Base-by-base conservation (phyloP, 2,329 filamentous ascomycete species). In the Trichoderma breve region DNA sequence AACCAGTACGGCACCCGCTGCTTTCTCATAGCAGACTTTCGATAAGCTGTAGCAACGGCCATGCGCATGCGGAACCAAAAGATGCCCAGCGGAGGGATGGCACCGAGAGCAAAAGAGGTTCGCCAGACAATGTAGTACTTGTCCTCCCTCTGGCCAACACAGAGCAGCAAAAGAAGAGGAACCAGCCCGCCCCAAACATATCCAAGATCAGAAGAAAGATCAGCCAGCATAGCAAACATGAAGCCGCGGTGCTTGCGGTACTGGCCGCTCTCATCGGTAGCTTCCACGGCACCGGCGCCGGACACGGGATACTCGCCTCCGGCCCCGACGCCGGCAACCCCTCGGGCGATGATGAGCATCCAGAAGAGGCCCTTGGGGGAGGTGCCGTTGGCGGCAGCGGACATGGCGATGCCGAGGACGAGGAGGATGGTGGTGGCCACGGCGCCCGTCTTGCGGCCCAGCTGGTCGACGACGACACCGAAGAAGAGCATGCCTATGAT, bases 401-500 rank as follows among this genome's bases (percentile, higher is more conserved):
- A 83, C 24, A 87, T 74, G 0, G 83, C 77, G 51, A 86, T 82
- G 28, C 85, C 85, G 2, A 86, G 72, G 3, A 86, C 81, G 8
- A 88, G 77, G 55, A 87, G 79, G 18, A 81, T 65, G 0, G 86
- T 87, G 0, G 86, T 83, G 5, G 81, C 79, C 4, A 87, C 77
- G 51, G 84, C 82, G 14, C 85, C 86, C 0, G 82, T 86, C 55
- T 83, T 82, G 51, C 86, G 81, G n/a, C 86, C 86, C 5, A 87
- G 75, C 21, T 83, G 82, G 74, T 87, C 86, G 73, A 86, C 84
- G 7, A 85, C 76, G 11, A 83, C 78, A 7, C 86, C 86, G 72
- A 89, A 88, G 74, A 84, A 79, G 8, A 89, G 77, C 83, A 88
- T 89, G 65, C 87, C 87, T 65, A 88, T 78, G 70, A 88, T 87